Percentiles rank a stretch among this genome's conserved stretches.
phyloP scores from a whole-genome alignment of 306 rosid genomes.

The Senna tora region DNA sequence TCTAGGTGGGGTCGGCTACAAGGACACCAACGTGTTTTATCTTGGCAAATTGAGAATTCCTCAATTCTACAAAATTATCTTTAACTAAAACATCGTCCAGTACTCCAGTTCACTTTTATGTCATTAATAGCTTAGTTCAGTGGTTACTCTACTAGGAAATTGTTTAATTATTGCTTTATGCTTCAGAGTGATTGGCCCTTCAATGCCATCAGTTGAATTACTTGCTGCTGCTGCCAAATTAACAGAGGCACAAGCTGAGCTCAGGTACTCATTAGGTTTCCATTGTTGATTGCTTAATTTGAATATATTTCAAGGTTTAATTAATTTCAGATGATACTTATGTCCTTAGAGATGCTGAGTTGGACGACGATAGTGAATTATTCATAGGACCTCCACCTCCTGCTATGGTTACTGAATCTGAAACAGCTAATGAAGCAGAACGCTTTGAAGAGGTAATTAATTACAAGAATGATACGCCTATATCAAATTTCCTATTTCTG shows the following conservation, averaged over 20 bases:
- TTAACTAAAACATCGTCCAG: neutral
- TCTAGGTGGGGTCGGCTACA: no score
- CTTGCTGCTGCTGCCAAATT: constrained; percentile 95
- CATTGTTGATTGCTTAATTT: constrained; percentile 3
- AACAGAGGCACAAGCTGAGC: constrained; percentile 87
- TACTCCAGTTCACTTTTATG: neutral
- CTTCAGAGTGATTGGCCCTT: constrained; percentile 82
- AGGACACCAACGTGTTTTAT: no score
- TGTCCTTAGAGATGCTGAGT: constrained; percentile 62
- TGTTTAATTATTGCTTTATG: neutral
- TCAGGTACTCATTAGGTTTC: constrained; percentile 51
- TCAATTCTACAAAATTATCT: neutral
- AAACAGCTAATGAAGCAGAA: constrained; percentile 91
- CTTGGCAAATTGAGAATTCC: no score
- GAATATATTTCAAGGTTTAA: constrained; percentile 2
- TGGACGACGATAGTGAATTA: constrained; percentile 67
- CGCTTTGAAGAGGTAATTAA: constrained; percentile 89
- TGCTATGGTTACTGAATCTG: constrained; percentile 84
- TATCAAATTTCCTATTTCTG: neutral
- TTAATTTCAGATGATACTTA: constrained; percentile 26
- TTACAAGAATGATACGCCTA: constrained; percentile 1
- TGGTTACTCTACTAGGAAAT: neutral
- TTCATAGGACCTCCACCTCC: constrained; percentile 94
- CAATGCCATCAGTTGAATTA: constrained; percentile 93
- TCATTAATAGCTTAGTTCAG: neutral